These are phyloP conservation scores for Aureobasidium mangrovei DNA, from an alignment of 2,329 filamentous ascomycete species.

Conservation along the genomic window DNA sequence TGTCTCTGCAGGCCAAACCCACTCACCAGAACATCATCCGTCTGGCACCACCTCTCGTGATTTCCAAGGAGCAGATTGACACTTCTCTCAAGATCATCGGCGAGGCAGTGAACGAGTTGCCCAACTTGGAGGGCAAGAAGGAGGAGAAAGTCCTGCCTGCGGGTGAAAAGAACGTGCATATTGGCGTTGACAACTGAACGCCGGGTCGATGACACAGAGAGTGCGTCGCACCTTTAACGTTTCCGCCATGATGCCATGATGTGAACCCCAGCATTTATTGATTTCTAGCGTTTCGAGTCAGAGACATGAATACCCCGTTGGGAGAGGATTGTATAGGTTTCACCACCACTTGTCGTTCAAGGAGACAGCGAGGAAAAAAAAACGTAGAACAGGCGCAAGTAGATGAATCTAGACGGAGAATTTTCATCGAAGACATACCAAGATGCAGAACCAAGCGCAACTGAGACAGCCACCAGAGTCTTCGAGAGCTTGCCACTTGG, in stretches of 20 bases:
- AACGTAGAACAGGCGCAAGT: too few species aligned
- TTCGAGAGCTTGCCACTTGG: not conserved
- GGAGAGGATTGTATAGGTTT: not conserved
- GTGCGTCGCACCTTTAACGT: constrained; percentile 6
- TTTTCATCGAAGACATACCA: too few species aligned
- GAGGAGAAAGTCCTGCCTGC: constrained; percentile 49
- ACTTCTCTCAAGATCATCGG: constrained; percentile 71
- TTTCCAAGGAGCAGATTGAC: constrained; percentile 77
- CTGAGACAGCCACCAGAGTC: constrained; percentile 6
- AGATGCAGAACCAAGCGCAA: not conserved
- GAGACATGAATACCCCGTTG: constrained; percentile 6
- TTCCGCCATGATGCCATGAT: constrained; percentile 11
- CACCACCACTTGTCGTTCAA: not conserved
- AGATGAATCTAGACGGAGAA: too few species aligned
- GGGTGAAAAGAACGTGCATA: constrained; percentile 54
- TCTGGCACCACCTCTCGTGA: constrained; percentile 91
- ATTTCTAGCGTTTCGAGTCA: constrained; percentile 11
- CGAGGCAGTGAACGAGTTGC: constrained; percentile 73
- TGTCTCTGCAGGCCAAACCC: constrained; percentile 69
- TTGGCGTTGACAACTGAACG: constrained; percentile 47
- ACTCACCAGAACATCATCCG: constrained; percentile 98
- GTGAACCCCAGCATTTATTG: constrained; percentile 8
- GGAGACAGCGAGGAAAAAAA: not conserved
- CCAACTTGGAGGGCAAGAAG: constrained; percentile 51
- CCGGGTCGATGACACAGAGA: not conserved